Evolutionary conservation across 2,329 filamentous ascomycete species (phyloP), one percentile per base, ranked within the genome.

Genomic region (Eutypa lata): DNA sequence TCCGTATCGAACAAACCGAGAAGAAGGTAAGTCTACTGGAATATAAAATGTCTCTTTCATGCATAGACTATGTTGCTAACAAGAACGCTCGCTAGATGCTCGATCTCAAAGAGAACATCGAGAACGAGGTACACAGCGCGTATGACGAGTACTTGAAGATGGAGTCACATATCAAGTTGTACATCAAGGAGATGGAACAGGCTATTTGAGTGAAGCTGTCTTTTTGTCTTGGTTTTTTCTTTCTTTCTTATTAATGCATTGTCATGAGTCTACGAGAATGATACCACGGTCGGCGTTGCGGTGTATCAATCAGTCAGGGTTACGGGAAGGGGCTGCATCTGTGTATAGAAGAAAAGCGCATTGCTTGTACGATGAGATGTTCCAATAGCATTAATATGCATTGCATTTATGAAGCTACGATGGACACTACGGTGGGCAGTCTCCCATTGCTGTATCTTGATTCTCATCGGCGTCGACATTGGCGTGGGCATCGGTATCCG

Each of bases 141-240:
- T 86, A 96, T 63, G 92, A 96, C 60, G 91, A 97, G 76, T 99
- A 96, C 72, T 81, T 96, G 68, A 97, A 97, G 83, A 88, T 99
- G 84, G 93, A 97, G 71, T 88, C 91, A 37, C 94, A 99, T 68
- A 95, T 99, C 71, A 93, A 92, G 73, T 79, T 97, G 57, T 99
- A 99, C 76, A 96, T 99, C 67, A 96, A 90, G 4, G 94, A 99
- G 79, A 97, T 99, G 92, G 94, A 97, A 73, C 92, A 97, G 73
- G 88, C 87, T 52, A 83, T 94, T 61, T 76, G 61, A 66, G 48
- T 16, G 13, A 16, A 6, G 35, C 35, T 38, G 35, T 16, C 35
- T 38, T 42, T 40, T 38, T 31, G 28, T 35, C 22, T 57, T 57
- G 44, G 50, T 44, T 22, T 59, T 48, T 19, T 51, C 51, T 18